Evolutionary conservation across 2,329 filamentous ascomycete species (phyloP).

Genomic region (Talaromyces piceae): DNA sequence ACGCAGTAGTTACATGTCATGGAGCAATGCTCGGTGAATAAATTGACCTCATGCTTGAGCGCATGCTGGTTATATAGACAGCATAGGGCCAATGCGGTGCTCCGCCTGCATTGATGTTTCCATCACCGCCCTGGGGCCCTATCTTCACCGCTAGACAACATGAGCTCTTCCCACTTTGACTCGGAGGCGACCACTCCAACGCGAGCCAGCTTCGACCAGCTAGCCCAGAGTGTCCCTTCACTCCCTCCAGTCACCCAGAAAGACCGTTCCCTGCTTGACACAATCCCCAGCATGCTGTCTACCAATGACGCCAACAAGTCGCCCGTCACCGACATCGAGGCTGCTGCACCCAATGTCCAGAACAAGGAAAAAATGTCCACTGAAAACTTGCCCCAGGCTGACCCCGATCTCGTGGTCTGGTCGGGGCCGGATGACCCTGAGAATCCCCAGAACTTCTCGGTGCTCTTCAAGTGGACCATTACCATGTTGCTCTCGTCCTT

Average conservation of each 20-base stretch:
- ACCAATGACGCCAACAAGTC: not conserved
- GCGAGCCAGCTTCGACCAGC: constrained; percentile 6
- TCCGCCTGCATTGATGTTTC: too few relatives aligned
- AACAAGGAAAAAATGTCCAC: not conserved
- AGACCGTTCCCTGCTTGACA: constrained; percentile 3
- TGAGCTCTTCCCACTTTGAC: constrained; percentile 5
- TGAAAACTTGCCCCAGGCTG: constrained; percentile 14
- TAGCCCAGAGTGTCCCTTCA: not conserved
- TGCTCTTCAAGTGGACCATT: constrained; percentile 32
- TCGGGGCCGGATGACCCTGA: constrained; percentile 23
- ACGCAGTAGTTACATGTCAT: not conserved
- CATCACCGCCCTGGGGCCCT: too few relatives aligned
- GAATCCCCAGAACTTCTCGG: constrained; percentile 23
- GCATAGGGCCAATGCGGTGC: too few relatives aligned
- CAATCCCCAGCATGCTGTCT: constrained; percentile 4
- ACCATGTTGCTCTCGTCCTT: constrained; percentile 36
- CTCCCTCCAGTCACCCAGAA: not conserved
- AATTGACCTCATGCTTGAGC: not conserved
- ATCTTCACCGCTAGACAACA: too few relatives aligned
- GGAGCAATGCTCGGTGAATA: not conserved
- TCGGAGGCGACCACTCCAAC: constrained; percentile 8
- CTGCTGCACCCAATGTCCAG: not conserved
- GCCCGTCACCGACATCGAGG: not conserved
- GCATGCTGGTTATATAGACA: too few relatives aligned
- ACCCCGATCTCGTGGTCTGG: constrained; percentile 25